Evolutionary conservation across 2,329 filamentous ascomycete genomes (phyloP).

Genomic region (Aspergillus pseudonomiae): DNA sequence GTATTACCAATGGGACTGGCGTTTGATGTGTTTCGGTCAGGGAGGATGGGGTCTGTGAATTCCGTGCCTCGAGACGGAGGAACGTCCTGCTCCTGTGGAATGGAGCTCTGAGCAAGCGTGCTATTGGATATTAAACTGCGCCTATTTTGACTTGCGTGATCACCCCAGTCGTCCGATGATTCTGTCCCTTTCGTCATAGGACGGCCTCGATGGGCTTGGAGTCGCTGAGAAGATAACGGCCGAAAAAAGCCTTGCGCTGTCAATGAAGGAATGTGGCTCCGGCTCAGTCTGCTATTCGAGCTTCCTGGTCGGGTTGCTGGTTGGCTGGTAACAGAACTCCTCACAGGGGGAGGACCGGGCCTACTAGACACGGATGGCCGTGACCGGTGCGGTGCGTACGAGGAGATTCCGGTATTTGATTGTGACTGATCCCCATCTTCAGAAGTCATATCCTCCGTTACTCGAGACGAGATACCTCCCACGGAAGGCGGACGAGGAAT

Average conservation of each 20-base stretch:
- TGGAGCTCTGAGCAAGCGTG: constrained; percentile 44
- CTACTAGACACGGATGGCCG: constrained; percentile 60
- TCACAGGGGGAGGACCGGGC: constrained; percentile 50
- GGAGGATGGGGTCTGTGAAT: constrained; percentile 72
- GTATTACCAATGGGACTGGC: constrained; percentile 68
- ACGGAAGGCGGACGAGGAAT: constrained; percentile 50
- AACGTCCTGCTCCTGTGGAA: constrained; percentile 51
- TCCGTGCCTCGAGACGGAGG: constrained; percentile 80
- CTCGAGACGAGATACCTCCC: constrained; percentile 66
- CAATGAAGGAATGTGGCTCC: constrained; percentile 86
- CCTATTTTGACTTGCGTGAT: constrained; percentile 55
- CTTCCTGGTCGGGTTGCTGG: constrained; percentile 55
- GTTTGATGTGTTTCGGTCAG: constrained; percentile 72
- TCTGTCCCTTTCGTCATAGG: constrained; percentile 43
- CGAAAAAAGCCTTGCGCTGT: constrained; percentile 91
- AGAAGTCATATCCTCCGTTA: constrained; percentile 61
- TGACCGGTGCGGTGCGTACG: constrained; percentile 55
- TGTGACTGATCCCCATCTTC: constrained; percentile 53
- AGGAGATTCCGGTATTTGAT: constrained; percentile 50
- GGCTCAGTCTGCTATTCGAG: constrained; percentile 69
- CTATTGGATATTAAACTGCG: constrained; percentile 63
- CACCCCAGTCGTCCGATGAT: constrained; percentile 47
- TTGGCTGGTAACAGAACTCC: constrained; percentile 41
- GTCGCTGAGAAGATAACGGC: constrained; percentile 92
- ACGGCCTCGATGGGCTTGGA: constrained; percentile 81